phyloP scores from a whole-genome alignment of 108 stramenopile genomes.

The Nannochloropsis salina region DNA sequence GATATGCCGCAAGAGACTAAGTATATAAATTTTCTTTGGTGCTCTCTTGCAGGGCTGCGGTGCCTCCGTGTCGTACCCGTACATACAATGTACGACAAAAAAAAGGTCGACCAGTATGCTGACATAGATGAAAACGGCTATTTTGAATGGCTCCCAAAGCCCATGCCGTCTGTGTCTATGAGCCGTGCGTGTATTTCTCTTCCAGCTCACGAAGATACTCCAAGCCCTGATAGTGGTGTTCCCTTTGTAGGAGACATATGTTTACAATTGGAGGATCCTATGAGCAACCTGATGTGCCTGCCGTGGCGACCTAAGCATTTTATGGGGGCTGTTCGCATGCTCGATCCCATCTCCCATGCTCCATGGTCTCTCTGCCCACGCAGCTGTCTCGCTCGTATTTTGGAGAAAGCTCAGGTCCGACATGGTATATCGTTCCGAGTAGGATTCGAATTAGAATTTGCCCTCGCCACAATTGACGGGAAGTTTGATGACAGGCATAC shows the following conservation, averaged over 20 bases:
- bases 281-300: background rate
- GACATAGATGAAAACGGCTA: background rate
- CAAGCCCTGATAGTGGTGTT: constrained; percentile 6
- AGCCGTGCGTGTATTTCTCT: background rate
- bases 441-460: constrained; percentile 20
- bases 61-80: background rate
- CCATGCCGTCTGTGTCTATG: background rate
- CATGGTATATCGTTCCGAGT: background rate
- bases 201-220: background rate
- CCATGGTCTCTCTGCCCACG: constrained; percentile 5
- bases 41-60: constrained; percentile 15
- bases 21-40: background rate
- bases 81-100: background rate
- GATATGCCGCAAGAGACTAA: no score
- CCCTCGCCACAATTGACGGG: background rate
- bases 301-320: constrained; percentile 4
- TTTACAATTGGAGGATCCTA: background rate
- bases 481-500: background rate
- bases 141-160: background rate
- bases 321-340: background rate
- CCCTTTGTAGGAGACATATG: constrained; percentile 8
- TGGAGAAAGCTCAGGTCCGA: background rate
- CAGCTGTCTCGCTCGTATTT: constrained; percentile 3
- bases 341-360: background rate
- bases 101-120: background rate